Conservation (phyloP, 257 asterid species). For the Solanum bulbocastanum region DNA sequence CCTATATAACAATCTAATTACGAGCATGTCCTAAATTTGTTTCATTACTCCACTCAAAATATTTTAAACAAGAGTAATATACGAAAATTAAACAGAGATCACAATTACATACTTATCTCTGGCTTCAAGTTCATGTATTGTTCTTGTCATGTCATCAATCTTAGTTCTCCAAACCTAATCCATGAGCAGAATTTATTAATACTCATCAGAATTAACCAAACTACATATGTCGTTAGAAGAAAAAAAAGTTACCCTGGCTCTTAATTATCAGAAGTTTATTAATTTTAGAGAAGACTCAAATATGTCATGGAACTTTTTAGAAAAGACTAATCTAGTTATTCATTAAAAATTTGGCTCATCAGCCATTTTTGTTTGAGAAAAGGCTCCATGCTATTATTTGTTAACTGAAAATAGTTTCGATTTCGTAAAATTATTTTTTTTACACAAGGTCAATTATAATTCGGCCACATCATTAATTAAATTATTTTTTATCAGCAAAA, state of each 20-base stretch:
- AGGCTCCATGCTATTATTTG: not conserved
- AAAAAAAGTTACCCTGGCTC: not conserved
- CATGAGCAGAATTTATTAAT: not conserved
- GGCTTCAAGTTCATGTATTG: slow-evolving; percentile 37
- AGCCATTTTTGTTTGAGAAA: too few species aligned
- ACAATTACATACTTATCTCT: slow-evolving; percentile 23
- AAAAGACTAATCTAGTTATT: too few species aligned
- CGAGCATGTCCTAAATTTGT: not conserved
- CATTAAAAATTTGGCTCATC: not conserved
- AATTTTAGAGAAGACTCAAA: too few species aligned
- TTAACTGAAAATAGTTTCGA: not conserved
- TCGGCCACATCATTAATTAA: not conserved
- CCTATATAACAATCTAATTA: too few species aligned
- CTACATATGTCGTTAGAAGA: not conserved
- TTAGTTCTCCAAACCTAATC: slow-evolving; percentile 43
- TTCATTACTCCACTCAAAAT: not conserved
- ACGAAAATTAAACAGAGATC: not conserved
- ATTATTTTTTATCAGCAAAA: too few species aligned
- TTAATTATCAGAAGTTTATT: not conserved
- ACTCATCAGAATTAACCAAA: not conserved
- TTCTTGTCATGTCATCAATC: slow-evolving; percentile 36
- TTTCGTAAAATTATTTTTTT: too few species aligned
- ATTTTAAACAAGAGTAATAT: not conserved
- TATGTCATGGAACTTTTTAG: too few species aligned
- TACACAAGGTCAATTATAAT: not conserved